Conservation (phyloP, 1,284 basidiomycete genomes). For the Peniophora sp. region DNA sequence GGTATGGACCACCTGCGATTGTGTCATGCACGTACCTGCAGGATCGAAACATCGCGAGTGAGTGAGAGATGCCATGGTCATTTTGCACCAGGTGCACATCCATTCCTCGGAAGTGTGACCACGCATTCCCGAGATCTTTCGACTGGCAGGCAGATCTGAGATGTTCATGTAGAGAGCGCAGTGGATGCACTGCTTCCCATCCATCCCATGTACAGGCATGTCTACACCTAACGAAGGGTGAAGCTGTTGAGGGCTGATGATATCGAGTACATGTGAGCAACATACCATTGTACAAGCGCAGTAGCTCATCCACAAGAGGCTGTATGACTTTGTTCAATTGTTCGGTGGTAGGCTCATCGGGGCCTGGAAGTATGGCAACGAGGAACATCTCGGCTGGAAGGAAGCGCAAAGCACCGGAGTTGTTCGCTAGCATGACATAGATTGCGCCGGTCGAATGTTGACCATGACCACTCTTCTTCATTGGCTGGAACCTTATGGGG, state of each 20-base stretch:
- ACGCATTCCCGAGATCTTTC: slow-evolving; percentile 9
- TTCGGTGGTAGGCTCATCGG: slow-evolving; percentile 12
- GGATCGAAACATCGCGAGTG: not conserved
- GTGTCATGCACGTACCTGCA: not conserved
- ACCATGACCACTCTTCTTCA: not conserved
- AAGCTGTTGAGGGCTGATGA: too few relatives aligned
- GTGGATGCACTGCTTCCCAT: slow-evolving; percentile 3
- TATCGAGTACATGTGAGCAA: too few relatives aligned
- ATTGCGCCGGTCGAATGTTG: slow-evolving; percentile 12
- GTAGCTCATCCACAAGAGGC: not conserved
- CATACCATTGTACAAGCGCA: not conserved
- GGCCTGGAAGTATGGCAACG: slow-evolving; percentile 11
- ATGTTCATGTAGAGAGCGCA: slow-evolving; percentile 3
- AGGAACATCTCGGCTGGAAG: slow-evolving; percentile 12
- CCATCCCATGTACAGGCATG: slow-evolving; percentile 1
- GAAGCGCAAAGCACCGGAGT: slow-evolving; percentile 10
- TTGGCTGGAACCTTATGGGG: slow-evolving; percentile 3
- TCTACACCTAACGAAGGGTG: not conserved
- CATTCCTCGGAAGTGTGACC: not conserved
- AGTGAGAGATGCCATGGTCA: not conserved
- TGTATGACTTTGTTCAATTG: slow-evolving; percentile 7
- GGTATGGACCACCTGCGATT: not conserved
- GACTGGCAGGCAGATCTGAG: slow-evolving; percentile 13
- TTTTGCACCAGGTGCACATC: not conserved
- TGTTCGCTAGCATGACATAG: slow-evolving; percentile 12